Evolutionary conservation across 2,329 filamentous ascomycete species (phyloP), one percentile per base, ranked within the genome.

Genomic region (Macrophomina pseudophaseolina): DNA sequence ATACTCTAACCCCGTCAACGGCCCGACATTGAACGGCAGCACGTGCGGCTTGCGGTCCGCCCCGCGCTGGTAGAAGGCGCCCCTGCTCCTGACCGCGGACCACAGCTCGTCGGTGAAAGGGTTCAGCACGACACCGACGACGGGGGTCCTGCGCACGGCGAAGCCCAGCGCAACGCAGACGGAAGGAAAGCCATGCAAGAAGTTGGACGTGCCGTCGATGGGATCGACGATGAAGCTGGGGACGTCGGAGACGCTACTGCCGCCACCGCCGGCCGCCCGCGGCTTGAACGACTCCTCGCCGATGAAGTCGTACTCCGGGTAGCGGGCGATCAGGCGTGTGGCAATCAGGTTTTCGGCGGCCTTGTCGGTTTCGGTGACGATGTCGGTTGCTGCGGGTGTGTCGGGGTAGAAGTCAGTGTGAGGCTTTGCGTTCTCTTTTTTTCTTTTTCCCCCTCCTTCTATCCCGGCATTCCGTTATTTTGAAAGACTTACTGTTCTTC

Each of bases 181-280:
- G 32, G 32, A 18, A 5, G 59, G 59, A 32, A 63, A 49, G 59
- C 35, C 32, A 32, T 30, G 59, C 3, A 63, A 32, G 59, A 63
- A 52, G 59, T 63, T 63, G 44, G 59, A 28, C 8, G 59, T 52
- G 44, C 59, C 59, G 59, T 63, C 59, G 59, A 63, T 63, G 32
- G 59, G 59, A 33, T 63, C 59, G 59, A 63, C 59, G 59, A 51
- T 8, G 44, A 49, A 63, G 44, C 44, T 63, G 32, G 59, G 59
- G 5, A 3, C 35, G 44, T 32, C 4, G n/a, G 44, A 23, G 59
- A 63, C 40, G 59, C n/a, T 23, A 23, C 23, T 23, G 23, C 23
- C 23, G 23, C 23, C 23, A 23, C 23, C 23, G 23, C 23, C 23
- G 23, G 23, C 44, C 12, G 14, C 14, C 16, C 9, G 4, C 9